phyloP scores from a whole-genome alignment of 345 rosid genomes.

The Populus euphratica region DNA sequence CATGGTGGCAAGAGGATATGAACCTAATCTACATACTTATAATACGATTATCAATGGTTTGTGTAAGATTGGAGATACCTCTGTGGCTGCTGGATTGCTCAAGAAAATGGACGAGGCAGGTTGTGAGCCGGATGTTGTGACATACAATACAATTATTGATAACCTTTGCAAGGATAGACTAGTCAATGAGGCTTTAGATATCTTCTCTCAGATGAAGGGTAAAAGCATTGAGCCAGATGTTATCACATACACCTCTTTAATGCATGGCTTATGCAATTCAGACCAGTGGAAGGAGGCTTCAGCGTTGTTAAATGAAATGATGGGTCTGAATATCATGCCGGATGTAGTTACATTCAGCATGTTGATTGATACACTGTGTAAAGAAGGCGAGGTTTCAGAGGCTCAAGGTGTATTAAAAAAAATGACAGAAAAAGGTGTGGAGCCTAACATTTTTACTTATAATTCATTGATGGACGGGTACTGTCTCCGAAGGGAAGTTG shows the following conservation, averaged over 20 bases:
- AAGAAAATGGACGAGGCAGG: background rate
- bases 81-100: background rate
- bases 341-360: slow-evolving; percentile 1
- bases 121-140: background rate
- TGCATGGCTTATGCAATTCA: too few species aligned
- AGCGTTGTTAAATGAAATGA: background rate
- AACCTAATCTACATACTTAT: background rate
- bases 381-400: background rate
- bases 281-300: background rate
- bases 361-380: background rate
- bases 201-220: background rate
- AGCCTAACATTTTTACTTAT: background rate
- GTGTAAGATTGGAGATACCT: background rate
- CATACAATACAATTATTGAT: background rate
- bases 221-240: background rate
- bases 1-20: background rate
- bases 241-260: background rate
- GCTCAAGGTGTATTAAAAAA: background rate
- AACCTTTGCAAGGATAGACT: background rate
- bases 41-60: background rate
- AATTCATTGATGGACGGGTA: too few species aligned
- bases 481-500: too few species aligned
- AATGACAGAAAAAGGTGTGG: slow-evolving; percentile 4
- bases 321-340: background rate
- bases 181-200: background rate